Evolutionary conservation across 441 rosid species (phyloP).

Genomic region (Adansonia madagascariensis): DNA sequence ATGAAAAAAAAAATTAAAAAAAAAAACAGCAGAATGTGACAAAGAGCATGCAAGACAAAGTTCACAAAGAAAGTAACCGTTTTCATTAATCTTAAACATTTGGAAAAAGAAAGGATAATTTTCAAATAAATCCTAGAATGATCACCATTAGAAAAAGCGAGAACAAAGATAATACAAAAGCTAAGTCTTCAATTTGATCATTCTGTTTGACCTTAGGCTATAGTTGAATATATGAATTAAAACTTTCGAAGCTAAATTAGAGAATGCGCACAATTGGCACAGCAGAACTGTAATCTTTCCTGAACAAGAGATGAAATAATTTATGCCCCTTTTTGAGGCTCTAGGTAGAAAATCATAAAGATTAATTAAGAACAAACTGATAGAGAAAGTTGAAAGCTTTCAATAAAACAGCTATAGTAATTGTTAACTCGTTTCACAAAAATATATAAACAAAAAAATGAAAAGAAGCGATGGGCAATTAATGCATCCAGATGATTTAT

Average conservation of each 20-base stretch:
- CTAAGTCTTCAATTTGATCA: neutral
- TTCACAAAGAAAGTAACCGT: neutral
- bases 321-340: neutral
- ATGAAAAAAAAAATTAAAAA: neutral
- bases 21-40: neutral
- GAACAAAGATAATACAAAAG: neutral
- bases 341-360: neutral
- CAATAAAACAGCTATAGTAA: constrained; percentile 12
- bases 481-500: constrained; percentile 11
- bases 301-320: neutral
- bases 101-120: neutral
- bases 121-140: neutral
- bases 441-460: neutral
- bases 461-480: neutral
- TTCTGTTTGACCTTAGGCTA: neutral
- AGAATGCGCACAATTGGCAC: neutral
- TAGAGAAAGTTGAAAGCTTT: neutral
- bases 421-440: neutral
- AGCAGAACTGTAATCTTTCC: neutral
- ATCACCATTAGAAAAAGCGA: neutral
- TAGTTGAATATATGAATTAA: neutral
- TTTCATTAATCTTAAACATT: neutral
- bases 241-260: constrained; percentile 1
- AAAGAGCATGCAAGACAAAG: constrained; percentile 8
- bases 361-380: neutral